Base-by-base conservation (phyloP, 2,329 filamentous ascomycete species). In the Aspergillus quadricinctus region DNA sequence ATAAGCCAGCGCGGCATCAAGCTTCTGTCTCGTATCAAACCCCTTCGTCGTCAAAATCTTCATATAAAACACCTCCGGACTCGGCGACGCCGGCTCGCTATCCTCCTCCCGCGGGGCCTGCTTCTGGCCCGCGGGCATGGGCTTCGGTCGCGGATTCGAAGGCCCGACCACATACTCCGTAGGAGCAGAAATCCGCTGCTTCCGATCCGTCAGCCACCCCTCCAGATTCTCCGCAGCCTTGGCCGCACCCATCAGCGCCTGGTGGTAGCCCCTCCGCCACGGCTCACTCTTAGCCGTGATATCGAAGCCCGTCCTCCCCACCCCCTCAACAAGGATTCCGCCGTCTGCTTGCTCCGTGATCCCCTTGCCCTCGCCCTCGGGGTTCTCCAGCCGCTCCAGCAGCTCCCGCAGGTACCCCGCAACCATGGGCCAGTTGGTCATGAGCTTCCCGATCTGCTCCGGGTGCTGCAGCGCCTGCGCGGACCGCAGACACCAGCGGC, bases 191-290 rank as follows among this genome's bases (percentile, higher is more conserved):
- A 88, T 75, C 45, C 82, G 80, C 60, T 85, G 81, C 8, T 81
- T 87, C 48, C 75, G 84, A 72, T 96, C 91, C 46, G 82, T 79
- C 17, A 95, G 80, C 81, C 87, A 91, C 49, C 88, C 88, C 61
- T 96, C 90, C 25, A 95, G 77, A 63, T 92, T 85, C 74, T 97
- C 92, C 4, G 91, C 86, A 0, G 87, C 85, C 62, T 84, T 84
- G 0, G 88, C 92, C 57, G 85, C 84, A 10, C 88, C 81, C 84
- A 97, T 90, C 49, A 97, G 76, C 3, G 87, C 82, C 66, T 95
- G 86, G 67, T 88, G 92, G 74, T 97, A 97, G 1, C 91, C 92
- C 54, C 90, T 81, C 65, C 88, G 81, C 93, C 92, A 97, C 50
- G 88, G 80, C 72, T 95, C 90, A 60, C 86, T 88, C 77, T 92